Base-by-base conservation (phyloP, 1,139 yeast species). In the Casaregolazyma lundiana region DNA sequence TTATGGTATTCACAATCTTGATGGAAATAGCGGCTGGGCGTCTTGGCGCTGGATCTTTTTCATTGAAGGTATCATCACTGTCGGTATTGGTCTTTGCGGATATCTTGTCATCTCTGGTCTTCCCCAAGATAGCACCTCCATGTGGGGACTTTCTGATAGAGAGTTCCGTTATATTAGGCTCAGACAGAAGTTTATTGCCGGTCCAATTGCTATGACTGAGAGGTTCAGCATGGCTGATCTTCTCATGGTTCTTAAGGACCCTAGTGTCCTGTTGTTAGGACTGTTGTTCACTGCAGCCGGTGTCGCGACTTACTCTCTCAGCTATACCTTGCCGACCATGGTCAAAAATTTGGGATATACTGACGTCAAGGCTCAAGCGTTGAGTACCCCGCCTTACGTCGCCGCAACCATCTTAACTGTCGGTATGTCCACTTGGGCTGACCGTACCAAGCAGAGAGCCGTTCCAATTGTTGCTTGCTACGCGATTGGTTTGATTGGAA, bases 41-140 rank as follows among this genome's bases (percentile, higher is more conserved):
- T 64, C 81, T 7, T 80, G 85, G 85, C 67, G 77, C 61, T 80
- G 84, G 83, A 66, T 80, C 43, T 65, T 79, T 43, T 66, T 80
- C 46, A 63, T 80, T 40, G 83, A 79, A 56, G 84, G 84, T 13
- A 40, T 69, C 6, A 70, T 80, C 55, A 84, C 92, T 29, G 73
- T 76, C 41, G 75, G 75, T 2, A 70, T 77, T 51, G 80, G 79
- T 0, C 44, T 72, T 9, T 49, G 71, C 19, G 70, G 78, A 22
- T 77, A 66, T 55, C 72, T 74, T 53, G 59, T 74, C 2, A 63
- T 80, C 48, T 77, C 78, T 26, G 80, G 77, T 55, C 69, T 65
- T 61, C 80, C 80, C 16, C 65, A 63, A 20, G 68, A 69, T 20
- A 67, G 63, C 15, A 50, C 48, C 18, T 53, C 48, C 17, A 46